Evolutionary conservation across 331 rosid genomes (phyloP), one percentile per base, ranked within the genome.

Genomic region (Malus hybrid): DNA sequence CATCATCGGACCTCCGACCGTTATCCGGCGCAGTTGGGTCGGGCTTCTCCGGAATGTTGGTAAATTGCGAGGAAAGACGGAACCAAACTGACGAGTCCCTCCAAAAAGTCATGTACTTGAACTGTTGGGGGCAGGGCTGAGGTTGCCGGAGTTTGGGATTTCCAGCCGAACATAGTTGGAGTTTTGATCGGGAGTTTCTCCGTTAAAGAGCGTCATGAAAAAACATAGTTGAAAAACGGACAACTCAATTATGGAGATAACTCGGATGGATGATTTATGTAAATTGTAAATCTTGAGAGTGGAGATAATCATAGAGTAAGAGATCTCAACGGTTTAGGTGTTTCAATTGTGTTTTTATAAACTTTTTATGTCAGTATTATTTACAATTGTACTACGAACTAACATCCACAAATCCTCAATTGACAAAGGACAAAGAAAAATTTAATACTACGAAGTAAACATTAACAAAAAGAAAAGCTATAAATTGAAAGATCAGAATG

Each of bases 71-170:
- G 2, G 88, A 85, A 6, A 79, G 75, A n/a, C 75, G 71, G 48
- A 72, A 46, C 31, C 88, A 87, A 42, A 63, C 91, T 11, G 97
- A 93, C 29, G 98, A 93, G 61, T 91, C 96, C 77, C 85, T 93
- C 42, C 81, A 85, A 80, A 79, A 84, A 70, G 97, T 93, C 28
- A 93, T 93, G 98, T 93, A 88, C 90, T 64, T 91, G 85, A 93
- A 83, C 75, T 93, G 98, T 77, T 93, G 98, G 98, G 97, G 98
- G 15, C 96, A 85, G 74, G 94, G 91, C 71, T 93, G 80, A 81
- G 33, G 2, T 54, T 44, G 70, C 54, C 63, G 77, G 67, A 76
- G 67, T 70, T 69, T 19, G 59, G 14, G 19, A 19, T 31, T 67
- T 8, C 46, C 44, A 32, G 66, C 46, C 10, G 4, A 13, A 12